These are phyloP conservation scores for Mycena amicta DNA, from an alignment of 768 basidiomycete genomes.

Conservation along the genomic window DNA sequence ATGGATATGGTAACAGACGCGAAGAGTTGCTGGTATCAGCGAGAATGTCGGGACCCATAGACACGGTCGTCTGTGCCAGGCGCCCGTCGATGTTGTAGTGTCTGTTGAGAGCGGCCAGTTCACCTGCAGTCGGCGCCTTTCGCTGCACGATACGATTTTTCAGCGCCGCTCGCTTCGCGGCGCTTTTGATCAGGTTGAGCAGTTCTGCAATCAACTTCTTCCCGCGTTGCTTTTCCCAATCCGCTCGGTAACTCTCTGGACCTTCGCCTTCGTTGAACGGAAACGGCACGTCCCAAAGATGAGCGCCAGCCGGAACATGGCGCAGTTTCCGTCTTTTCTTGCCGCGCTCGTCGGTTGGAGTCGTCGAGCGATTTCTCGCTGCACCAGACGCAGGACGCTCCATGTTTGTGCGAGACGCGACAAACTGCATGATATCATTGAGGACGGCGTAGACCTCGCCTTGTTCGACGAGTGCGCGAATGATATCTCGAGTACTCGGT, in stretches of 20 bases:
- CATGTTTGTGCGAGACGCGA: slow-evolving; percentile 38
- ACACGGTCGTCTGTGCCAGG: slow-evolving; percentile 9
- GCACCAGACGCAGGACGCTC: neutral
- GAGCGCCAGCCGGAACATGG: slow-evolving; percentile 76
- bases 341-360: slow-evolving; percentile 15
- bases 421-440: slow-evolving; percentile 60
- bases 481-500: slow-evolving; percentile 60
- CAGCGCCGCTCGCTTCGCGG: slow-evolving; percentile 62
- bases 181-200: slow-evolving; percentile 58
- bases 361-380: slow-evolving; percentile 6
- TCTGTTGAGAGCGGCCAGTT: slow-evolving; percentile 10
- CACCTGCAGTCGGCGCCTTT: slow-evolving; percentile 13
- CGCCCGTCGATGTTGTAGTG: slow-evolving; percentile 18
- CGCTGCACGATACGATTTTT: slow-evolving; percentile 45
- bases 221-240: slow-evolving; percentile 67
- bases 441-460: slow-evolving; percentile 70
- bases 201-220: slow-evolving; percentile 66
- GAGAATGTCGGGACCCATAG: slow-evolving; percentile 27
- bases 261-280: slow-evolving; percentile 76
- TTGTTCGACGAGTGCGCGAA: slow-evolving; percentile 60
- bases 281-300: slow-evolving; percentile 83
- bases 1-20: too few relatives aligned
- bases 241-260: slow-evolving; percentile 61
- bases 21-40: slow-evolving; percentile 28
- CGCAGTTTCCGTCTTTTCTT: slow-evolving; percentile 65